Evolutionary conservation across 1,139 yeast genomes (phyloP).

Genomic region (Kazachstania sp.): DNA sequence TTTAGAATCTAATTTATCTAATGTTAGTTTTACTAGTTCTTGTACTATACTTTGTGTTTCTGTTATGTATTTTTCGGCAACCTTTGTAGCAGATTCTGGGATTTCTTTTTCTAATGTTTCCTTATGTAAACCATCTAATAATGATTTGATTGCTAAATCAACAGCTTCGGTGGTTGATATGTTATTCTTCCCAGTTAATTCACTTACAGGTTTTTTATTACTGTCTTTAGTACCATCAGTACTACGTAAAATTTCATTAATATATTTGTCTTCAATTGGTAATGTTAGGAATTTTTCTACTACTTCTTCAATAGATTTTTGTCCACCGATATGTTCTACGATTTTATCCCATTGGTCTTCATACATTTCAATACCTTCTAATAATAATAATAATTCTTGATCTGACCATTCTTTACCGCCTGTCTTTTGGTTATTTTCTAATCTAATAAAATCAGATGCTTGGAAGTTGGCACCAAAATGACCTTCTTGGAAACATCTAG

Average conservation of each 20-base stretch:
- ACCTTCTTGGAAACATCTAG: conserved; percentile 78
- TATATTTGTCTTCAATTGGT: conserved; percentile 88
- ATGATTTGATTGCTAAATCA: conserved; percentile 22
- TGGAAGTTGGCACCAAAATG: conserved; percentile 85
- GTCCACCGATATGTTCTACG: conserved; percentile 80
- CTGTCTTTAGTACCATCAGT: background rate
- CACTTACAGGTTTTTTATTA: background rate
- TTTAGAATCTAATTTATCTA: conserved; percentile 24
- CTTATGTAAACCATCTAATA: conserved; percentile 21
- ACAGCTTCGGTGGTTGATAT: conserved; percentile 19
- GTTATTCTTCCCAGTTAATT: conserved; percentile 1
- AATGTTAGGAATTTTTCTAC: conserved; percentile 78
- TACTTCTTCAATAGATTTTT: conserved; percentile 81
- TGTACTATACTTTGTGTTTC: conserved; percentile 29
- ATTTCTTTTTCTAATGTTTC: conserved; percentile 17
- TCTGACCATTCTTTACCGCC: conserved; percentile 61
- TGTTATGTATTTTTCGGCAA: conserved; percentile 23
- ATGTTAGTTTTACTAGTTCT: conserved; percentile 23
- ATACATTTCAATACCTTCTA: conserved; percentile 86
- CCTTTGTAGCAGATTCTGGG: conserved; percentile 21
- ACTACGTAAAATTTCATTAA: conserved; percentile 29
- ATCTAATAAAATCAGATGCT: conserved; percentile 75
- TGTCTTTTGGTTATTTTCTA: conserved; percentile 40
- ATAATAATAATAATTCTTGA: conserved; percentile 71
- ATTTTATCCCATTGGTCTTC: conserved; percentile 87